Conservation (phyloP, 495 filamentous ascomycete species). For the Aspergillus incahuasiensis region DNA sequence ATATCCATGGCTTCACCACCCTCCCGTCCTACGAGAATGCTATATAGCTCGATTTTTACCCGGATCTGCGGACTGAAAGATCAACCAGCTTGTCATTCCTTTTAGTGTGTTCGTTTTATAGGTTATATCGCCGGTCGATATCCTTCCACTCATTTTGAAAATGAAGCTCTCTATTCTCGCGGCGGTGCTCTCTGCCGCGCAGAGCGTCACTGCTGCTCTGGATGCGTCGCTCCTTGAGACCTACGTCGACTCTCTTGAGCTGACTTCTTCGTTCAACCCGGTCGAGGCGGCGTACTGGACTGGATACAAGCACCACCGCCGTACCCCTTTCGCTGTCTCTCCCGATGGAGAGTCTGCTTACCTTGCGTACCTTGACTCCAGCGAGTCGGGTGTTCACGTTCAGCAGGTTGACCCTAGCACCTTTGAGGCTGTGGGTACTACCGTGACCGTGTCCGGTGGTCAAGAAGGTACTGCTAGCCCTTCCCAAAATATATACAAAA, state of each 20-base stretch:
- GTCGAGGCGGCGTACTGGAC: constrained; percentile 52
- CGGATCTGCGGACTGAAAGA: neutral
- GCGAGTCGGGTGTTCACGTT: constrained; percentile 44
- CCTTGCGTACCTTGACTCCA: constrained; percentile 47
- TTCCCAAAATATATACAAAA: neutral
- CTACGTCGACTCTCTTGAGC: constrained; percentile 38
- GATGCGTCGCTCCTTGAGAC: constrained; percentile 32
- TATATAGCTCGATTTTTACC: neutral
- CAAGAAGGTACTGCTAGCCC: constrained; percentile 32
- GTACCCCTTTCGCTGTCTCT: constrained; percentile 49
- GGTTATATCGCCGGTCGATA: constrained; percentile 3
- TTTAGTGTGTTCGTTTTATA: neutral
- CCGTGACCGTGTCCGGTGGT: constrained; percentile 38
- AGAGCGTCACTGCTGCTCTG: constrained; percentile 23
- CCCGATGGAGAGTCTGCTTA: constrained; percentile 50
- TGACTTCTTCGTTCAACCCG: constrained; percentile 42
- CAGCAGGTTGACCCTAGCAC: constrained; percentile 42
- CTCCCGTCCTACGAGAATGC: neutral
- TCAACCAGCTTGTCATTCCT: neutral
- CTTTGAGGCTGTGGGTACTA: constrained; percentile 42
- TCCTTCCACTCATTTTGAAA: constrained; percentile 4
- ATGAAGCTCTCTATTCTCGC: constrained; percentile 25
- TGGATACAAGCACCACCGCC: constrained; percentile 47
- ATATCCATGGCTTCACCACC: neutral
- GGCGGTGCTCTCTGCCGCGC: constrained; percentile 31